Base-by-base conservation (phyloP, 1,284 basidiomycete genomes). In the Austropuccinia psidii region DNA sequence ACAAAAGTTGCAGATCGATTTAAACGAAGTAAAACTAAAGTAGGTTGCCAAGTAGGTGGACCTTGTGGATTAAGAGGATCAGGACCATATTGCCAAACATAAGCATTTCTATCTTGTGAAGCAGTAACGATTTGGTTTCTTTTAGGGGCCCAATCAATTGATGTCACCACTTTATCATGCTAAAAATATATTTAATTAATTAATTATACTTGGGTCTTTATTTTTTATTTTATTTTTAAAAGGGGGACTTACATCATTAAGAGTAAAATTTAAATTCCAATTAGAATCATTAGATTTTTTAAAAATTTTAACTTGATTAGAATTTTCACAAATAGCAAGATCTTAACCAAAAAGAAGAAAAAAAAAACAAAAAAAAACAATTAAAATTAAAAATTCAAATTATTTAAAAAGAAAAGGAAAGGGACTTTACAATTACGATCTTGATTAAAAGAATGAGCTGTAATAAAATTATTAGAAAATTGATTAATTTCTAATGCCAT, bases 81-180 rank as follows among this genome's bases (percentile, higher is more conserved):
- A 77, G 90, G 88, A 70, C 90, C 88, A 33, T 64, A 65, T n/a
- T 73, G 45, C 96, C 96, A 99, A 35, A 99, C 96, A 80, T 99
- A 99, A 15, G 96, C 96, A 81, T 99, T 99, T 62, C 96, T 85
- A 81, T 99, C 96, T 82, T 99, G 95, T 31, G 95, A 94, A 78
- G 93, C 93, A 13, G 95, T 98, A 39, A 99, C 96, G 82, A 99
- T 94, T 33, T 92, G 89, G 83, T 99, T 98, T 62, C 94, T 91
- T 78, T 87, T 86, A 9, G 93, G 93, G 2, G 95, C 96, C 96
- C 96, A 99, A 82, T 98, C 95, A 81, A 99, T 96, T 74, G 92
- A 93, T 1, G 95, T 98, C 82, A 99, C 91, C 76, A 90, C 84
- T 84, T 98, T 98, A 85, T 99, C 96, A 83, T 99, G 96, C 93